Conservation (phyloP, 179 eudicot species). For the Vitellaria paradoxa region DNA sequence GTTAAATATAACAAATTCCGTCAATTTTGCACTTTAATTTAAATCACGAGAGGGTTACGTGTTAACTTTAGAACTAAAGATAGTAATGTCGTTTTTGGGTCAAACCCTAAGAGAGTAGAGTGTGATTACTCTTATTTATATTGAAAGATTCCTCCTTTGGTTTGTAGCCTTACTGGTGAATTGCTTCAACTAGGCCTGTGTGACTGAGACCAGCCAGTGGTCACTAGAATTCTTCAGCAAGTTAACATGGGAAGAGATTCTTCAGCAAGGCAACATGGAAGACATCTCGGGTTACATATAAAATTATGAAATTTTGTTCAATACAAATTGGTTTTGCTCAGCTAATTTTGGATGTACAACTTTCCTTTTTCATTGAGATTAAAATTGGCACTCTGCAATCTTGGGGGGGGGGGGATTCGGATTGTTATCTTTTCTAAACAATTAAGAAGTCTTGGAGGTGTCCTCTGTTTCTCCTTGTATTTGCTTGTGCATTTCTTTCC, state of each 20-base stretch:
- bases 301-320: constrained; percentile 4
- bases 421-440: background rate
- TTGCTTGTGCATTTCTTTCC: too few species aligned
- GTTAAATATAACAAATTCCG: too few species aligned
- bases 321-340: background rate
- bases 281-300: background rate
- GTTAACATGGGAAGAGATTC: background rate
- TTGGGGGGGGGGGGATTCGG: background rate
- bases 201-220: background rate
- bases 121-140: too few species aligned
- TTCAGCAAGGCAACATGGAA: too few species aligned
- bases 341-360: constrained; percentile 3
- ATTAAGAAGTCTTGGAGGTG: too few species aligned
- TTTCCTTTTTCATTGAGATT: background rate
- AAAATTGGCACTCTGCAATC: background rate
- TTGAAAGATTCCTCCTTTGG: background rate
- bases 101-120: too few species aligned
- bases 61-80: background rate
- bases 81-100: too few species aligned
- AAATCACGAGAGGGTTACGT: background rate
- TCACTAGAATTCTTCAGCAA: background rate
- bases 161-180: background rate
- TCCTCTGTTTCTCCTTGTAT: too few species aligned
- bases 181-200: background rate
- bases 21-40: background rate